A percentile compares a stretch with the other conserved stretches of the same genome.
phyloP scores from a whole-genome alignment of 768 basidiomycete species.

The Suillus americanus region DNA sequence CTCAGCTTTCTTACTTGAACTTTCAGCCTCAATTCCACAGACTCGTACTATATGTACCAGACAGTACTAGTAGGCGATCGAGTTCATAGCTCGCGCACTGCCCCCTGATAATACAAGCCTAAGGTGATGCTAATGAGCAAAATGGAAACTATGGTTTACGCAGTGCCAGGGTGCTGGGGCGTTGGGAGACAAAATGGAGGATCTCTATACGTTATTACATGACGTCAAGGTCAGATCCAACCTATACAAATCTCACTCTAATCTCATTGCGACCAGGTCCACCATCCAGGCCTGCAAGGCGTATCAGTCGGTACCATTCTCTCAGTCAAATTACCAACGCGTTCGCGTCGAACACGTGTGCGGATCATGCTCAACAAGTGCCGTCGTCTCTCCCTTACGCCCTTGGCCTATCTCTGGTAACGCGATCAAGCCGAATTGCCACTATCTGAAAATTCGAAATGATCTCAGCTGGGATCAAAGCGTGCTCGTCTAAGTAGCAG shows the following conservation, averaged over 20 bases:
- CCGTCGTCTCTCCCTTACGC: conserved; percentile 71
- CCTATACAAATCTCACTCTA: not conserved
- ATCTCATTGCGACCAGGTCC: conserved; percentile 40
- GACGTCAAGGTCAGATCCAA: conserved; percentile 64
- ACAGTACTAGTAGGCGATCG: conserved; percentile 77
- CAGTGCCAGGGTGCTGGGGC: conserved; percentile 49
- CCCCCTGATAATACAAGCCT: conserved; percentile 51
- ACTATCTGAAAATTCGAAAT: conserved; percentile 52
- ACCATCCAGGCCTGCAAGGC: conserved; percentile 79
- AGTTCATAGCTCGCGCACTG: conserved; percentile 77
- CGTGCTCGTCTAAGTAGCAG: conserved; percentile 92
- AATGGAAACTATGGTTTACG: conserved; percentile 76
- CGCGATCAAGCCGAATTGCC: conserved; percentile 84
- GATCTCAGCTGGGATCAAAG: conserved; percentile 78
- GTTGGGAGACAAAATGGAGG: conserved; percentile 93
- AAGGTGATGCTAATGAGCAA: conserved; percentile 76
- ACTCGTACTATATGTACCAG: conserved; percentile 91
- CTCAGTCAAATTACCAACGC: conserved; percentile 81
- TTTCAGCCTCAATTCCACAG: conserved; percentile 40
- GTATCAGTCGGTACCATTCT: conserved; percentile 96
- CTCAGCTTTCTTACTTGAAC: conserved; percentile 10
- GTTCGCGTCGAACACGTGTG: conserved; percentile 97
- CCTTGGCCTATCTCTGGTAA: conserved; percentile 93
- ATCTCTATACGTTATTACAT: conserved; percentile 71
- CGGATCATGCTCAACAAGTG: conserved; percentile 55